Evolutionary conservation across 352 stramenopile genomes (phyloP).

Genomic region (Saprolegnia diclina): DNA sequence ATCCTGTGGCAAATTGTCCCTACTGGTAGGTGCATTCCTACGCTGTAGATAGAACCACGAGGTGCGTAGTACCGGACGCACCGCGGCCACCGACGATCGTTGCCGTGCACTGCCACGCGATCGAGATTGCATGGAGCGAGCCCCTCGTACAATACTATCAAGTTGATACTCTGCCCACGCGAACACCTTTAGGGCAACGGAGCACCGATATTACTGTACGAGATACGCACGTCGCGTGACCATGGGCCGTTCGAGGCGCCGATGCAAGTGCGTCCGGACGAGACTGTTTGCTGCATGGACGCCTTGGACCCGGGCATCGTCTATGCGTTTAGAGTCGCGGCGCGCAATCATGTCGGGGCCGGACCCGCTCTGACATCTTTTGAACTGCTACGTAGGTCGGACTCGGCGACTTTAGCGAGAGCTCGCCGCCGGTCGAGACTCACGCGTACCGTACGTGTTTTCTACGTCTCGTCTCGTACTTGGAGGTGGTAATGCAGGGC

Average conservation of each 20-base stretch:
- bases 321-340: constrained; percentile 19
- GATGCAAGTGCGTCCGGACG: constrained; percentile 1
- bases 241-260: background rate
- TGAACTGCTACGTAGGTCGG: constrained; percentile 39
- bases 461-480: too few relatives aligned
- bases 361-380: background rate
- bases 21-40: background rate
- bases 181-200: constrained; percentile 12
- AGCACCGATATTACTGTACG: constrained; percentile 10
- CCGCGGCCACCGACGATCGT: constrained; percentile 10
- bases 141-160: constrained; percentile 6
- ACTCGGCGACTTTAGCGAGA: constrained; percentile 40
- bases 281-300: background rate
- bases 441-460: constrained; percentile 41
- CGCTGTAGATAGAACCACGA: background rate
- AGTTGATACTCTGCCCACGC: background rate
- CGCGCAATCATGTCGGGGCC: background rate
- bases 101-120: constrained; percentile 13
- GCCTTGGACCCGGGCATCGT: constrained; percentile 7
- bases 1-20: constrained; percentile 25
- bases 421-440: constrained; percentile 44
- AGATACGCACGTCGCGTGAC: constrained; percentile 1
- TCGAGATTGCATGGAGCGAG: constrained; percentile 12
- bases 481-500: constrained; percentile 31
- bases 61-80: constrained; percentile 8